phyloP scores from a whole-genome alignment of 768 basidiomycete genomes.

The Tulasnella sp. region DNA sequence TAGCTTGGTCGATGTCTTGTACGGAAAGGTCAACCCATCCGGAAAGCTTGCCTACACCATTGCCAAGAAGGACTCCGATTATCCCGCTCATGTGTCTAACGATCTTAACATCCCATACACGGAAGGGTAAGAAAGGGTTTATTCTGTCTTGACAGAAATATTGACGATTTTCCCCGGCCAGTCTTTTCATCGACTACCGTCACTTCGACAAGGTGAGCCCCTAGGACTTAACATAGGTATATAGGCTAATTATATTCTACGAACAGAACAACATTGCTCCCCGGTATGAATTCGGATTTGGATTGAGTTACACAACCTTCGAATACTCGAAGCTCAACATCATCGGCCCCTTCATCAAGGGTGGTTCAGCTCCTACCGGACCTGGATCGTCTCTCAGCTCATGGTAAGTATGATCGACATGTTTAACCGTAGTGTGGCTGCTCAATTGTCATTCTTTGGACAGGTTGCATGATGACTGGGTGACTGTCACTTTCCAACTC shows the following conservation, averaged over 20 bases:
- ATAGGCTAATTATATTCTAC: slow-evolving; percentile 22
- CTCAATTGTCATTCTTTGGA: neutral
- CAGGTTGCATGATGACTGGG: slow-evolving; percentile 5
- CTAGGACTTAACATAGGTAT: neutral
- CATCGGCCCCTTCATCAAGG: no score
- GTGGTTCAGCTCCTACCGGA: slow-evolving; percentile 1
- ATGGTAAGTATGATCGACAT: neutral
- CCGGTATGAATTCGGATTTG: slow-evolving; percentile 63
- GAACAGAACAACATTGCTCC: slow-evolving; percentile 47
- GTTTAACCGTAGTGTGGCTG: neutral
- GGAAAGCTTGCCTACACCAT: slow-evolving; percentile 31
- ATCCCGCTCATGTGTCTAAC: slow-evolving; percentile 24
- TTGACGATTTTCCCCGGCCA: slow-evolving; percentile 21
- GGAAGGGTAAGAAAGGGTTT: slow-evolving; percentile 2
- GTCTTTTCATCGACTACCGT: slow-evolving; percentile 21
- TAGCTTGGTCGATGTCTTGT: slow-evolving; percentile 30
- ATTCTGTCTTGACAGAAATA: neutral
- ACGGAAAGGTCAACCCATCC: slow-evolving; percentile 29
- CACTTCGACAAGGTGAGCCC: slow-evolving; percentile 23
- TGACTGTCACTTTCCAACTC: slow-evolving; percentile 32
- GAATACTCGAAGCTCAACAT: slow-evolving; percentile 42
- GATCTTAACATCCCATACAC: slow-evolving; percentile 13
- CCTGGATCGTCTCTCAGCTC: neutral
- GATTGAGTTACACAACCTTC: slow-evolving; percentile 63
- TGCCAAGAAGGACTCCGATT: slow-evolving; percentile 28